Evolutionary conservation across 768 basidiomycete species (phyloP), one percentile per base, ranked within the genome.

Genomic region (Boletus coccyginus): DNA sequence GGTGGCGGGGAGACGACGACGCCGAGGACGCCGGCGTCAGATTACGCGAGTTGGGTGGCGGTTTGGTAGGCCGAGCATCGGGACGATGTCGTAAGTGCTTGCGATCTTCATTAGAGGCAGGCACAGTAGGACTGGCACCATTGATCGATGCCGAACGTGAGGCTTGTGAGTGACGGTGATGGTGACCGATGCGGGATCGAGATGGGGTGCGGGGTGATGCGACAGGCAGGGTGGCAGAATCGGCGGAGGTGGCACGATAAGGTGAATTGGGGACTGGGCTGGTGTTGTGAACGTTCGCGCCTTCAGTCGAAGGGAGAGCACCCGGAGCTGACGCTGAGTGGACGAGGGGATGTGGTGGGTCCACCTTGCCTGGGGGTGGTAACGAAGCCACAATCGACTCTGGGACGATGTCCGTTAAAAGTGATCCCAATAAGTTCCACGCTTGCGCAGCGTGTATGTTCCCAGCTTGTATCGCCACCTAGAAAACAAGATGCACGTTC

Each of bases 391-490:
- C 68, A 41, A 57, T 58, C 5, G 66, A 68, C 43, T 71, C 67
- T 9, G 81, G 82, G 17, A 79, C 58, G 46, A 82, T 67, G 50
- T 85, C 77, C 0, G 74, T 73, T 19, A 90, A 70, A 4, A 85
- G 76, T 16, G 83, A 82, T 13, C 75, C 78, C 19, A 93, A 68
- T 2, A 92, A 70, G 10, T 82, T 61, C 91, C 91, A 93, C 3
- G 77, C 76, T 61, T 90, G 86, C 1, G 84, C 85, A 4, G 81
- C 80, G 5, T 79, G 73, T 29, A 75, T 64, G 55, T 82, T 79
- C 21, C 83, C 83, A 10, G 76, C 84, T 52, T 81, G 72, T n/a
- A 82, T 68, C 8, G 91, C 90, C 43, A 78, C 70, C 85, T 88
- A 55, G 13, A 5, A 21, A 35, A 16, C 40, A 17, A 24, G 3